A percentile compares a stretch with the other conserved stretches of the same genome.
Conservation (phyloP, 176 grass and related monocot species). For the Cymbopogon citratus region DNA sequence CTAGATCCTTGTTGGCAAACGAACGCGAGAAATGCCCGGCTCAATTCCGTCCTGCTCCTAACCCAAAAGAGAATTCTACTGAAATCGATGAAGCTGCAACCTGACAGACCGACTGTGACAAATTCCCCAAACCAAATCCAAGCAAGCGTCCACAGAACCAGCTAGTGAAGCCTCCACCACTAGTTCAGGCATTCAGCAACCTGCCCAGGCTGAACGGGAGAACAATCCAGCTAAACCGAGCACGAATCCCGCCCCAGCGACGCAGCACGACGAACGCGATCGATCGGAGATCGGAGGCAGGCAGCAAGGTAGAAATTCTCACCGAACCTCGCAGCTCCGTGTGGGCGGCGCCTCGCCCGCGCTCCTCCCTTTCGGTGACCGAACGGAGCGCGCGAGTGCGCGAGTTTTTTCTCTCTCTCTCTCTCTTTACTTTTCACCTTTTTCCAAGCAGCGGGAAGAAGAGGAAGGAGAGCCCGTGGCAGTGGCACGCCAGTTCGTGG, state of each 20-base stretch:
- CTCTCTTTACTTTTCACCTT: neutral
- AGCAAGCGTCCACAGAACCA: neutral
- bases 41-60: neutral
- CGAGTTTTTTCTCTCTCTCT: neutral
- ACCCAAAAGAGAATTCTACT: neutral
- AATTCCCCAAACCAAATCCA: neutral
- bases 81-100: neutral
- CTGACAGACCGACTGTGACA: neutral
- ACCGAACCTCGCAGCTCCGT: conserved; percentile 15
- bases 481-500: conserved; percentile 16
- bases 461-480: neutral
- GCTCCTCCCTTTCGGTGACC: neutral
- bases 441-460: neutral
- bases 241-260: neutral
- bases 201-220: neutral
- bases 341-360: neutral
- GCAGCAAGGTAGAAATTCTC: neutral
- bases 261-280: neutral
- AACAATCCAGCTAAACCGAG: neutral
- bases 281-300: neutral
- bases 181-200: neutral
- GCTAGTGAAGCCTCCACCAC: neutral
- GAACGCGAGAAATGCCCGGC: neutral
- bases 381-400: neutral
- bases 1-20: neutral